phyloP scores from a whole-genome alignment of 2,329 filamentous ascomycete species.

The Pleoardoris graminearum region DNA sequence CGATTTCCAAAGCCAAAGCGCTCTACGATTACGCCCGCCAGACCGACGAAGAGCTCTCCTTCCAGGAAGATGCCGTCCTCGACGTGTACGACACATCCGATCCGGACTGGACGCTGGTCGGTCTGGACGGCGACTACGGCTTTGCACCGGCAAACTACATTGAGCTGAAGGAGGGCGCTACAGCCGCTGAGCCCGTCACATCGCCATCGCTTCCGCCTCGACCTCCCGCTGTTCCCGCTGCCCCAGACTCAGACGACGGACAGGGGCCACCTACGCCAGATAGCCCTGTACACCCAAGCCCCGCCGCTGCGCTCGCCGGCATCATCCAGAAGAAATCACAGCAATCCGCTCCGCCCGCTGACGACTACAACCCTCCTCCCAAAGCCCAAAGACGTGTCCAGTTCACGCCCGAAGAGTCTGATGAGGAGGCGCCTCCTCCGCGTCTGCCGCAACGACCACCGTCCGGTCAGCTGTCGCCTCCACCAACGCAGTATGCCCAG shows the following conservation, averaged over 20 bases:
- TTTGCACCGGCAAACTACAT: constrained; percentile 98
- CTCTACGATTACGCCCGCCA: constrained; percentile 98
- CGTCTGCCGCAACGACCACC: constrained; percentile 64
- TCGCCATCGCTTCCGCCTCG: constrained; percentile 51
- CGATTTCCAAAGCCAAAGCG: constrained; percentile 75
- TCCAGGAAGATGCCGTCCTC: constrained; percentile 82
- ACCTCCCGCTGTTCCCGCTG: constrained; percentile 42
- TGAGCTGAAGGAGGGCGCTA: constrained; percentile 62
- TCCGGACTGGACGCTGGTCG: constrained; percentile 95
- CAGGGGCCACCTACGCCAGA: constrained; percentile 49
- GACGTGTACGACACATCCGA: constrained; percentile 88
- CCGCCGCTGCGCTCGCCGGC: constrained; percentile 62
- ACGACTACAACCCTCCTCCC: constrained; percentile 57
- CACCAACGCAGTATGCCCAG: constrained; percentile 48
- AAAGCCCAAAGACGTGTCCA: constrained; percentile 55
- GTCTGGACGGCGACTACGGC: constrained; percentile 80
- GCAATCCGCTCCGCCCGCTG: constrained; percentile 33
- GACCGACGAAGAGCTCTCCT: constrained; percentile 96
- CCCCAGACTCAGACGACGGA: constrained; percentile 51
- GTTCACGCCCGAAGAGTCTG: constrained; percentile 68
- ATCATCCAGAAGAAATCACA: constrained; percentile 56
- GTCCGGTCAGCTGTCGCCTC: constrained; percentile 59
- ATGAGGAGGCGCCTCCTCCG: constrained; percentile 63
- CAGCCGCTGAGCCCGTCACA: constrained; percentile 45
- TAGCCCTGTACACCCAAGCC: constrained; percentile 54